Conservation (phyloP, 2,329 filamentous ascomycete species). For the Nemania serpens region DNA sequence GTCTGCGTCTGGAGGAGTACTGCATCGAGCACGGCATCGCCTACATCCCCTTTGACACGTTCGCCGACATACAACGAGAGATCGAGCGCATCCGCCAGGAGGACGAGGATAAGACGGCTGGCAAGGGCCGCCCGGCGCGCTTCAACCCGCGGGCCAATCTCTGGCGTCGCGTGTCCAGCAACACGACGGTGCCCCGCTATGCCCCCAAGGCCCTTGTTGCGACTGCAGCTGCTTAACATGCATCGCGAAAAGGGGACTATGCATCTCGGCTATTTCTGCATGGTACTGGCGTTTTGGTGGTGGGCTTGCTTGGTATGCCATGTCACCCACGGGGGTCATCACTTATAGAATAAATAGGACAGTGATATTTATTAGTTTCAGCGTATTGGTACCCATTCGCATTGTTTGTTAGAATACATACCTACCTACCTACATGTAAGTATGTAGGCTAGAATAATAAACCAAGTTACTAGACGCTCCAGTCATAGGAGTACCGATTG, state of each 20-base stretch:
- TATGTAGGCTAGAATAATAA: too few species aligned
- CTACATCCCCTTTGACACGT: conserved; percentile 68
- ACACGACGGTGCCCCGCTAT: conserved; percentile 52
- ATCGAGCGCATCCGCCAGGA: conserved; percentile 61
- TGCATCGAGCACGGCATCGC: conserved; percentile 64
- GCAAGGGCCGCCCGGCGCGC: conserved; percentile 60
- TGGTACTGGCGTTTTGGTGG: conserved; percentile 12
- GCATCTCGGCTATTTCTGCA: not conserved
- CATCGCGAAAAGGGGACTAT: not conserved
- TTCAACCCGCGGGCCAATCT: conserved; percentile 73
- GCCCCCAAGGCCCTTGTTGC: conserved; percentile 33
- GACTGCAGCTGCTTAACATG: conserved; percentile 3
- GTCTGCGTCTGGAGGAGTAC: conserved; percentile 68
- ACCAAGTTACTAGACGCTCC: too few species aligned
- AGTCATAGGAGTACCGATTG: too few species aligned
- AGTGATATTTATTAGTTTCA: too few species aligned
- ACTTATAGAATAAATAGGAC: too few species aligned
- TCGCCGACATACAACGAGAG: conserved; percentile 67
- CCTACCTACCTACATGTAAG: too few species aligned
- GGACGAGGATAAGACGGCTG: conserved; percentile 64
- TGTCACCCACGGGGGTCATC: too few species aligned
- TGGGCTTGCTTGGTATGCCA: not conserved
- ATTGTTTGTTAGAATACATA: too few species aligned
- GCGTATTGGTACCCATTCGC: too few species aligned
- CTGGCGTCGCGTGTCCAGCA: conserved; percentile 67